Base-by-base conservation (phyloP, 2,329 filamentous ascomycete species). In the Apiospora aurea region DNA sequence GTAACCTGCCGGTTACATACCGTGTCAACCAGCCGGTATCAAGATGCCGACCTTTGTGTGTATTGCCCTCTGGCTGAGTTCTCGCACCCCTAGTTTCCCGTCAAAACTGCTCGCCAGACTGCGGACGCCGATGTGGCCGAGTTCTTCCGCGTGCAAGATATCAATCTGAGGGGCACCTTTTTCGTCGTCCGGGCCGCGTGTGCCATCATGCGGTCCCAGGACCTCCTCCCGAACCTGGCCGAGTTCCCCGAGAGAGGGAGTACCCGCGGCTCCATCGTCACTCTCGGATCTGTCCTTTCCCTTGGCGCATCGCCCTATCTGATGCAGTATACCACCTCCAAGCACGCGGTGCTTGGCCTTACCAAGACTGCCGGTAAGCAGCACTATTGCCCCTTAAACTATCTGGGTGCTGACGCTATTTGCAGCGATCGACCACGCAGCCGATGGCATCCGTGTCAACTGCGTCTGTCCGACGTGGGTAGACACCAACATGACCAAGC, bases 401-500 rank as follows among this genome's bases (percentile, higher is more conserved):
- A 47, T 6, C 21, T 10, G 18, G 18, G 7, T 47, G 8, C 46
- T 47, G 46, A 47, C 8, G 1, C 1, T 26, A 16, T 29, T 16
- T 61, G 5, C 47, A 76, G 80, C 79, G 14, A 71, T 81, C 11
- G 77, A 80, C 41, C 76, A 77, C 53, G 77, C 75, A 1, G n/a
- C 69, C 5, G 26, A 80, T 43, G 72, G 71, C 0, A 81, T 81
- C 44, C 75, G 80, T 2, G 77, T 81, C 41, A 82, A 82, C 69
- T 73, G 76, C 7, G 73, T 82, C 13, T 80, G 79, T 47, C 80
- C 80, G 0, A 74, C 76, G 0, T 81, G 78, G 76, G 75, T 76
- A 2, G 75, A 80, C 14, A 81, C 80, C 0, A 77, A 77, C 2
- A 80, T 80, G 78, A 70, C 80, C 2, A 71, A 75, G 11, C 53